Evolutionary conservation across 2,329 filamentous ascomycete genomes (phyloP), one percentile per base, ranked within the genome.

Genomic region (Leptodontidium sp.): DNA sequence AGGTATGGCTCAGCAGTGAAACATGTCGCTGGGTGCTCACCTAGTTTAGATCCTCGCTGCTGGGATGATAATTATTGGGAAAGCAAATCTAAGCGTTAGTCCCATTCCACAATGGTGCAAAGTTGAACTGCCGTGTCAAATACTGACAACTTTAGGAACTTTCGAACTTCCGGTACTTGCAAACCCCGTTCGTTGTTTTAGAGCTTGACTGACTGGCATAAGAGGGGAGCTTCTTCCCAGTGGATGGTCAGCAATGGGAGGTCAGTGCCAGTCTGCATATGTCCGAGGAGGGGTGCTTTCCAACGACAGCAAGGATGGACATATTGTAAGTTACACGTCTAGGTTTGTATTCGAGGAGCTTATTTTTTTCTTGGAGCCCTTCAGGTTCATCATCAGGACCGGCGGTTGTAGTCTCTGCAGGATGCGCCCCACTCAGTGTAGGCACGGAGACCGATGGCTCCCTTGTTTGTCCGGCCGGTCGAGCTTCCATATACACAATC

Each of bases 391-490:
- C 63, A 17, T 14, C 63, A 11, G 63, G 63, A 24, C 45, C 35
- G 3, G 63, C 63, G 11, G 50, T 58, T 7, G 63, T 6, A 2
- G 35, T 65, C 4, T n/a, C 63, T 3, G 63, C 63, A 14, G 63
- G 63, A 6, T 65, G 11, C 38, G 14, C 35, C 5, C 63, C 63
- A 17, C 24, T 65, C 2, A 4, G 50, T 4, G 7, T 65, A 2
- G 52, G 50, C 14, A 58, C 50, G 14, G 63, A 65, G 32, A 58
- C 63, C 2, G 63, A 65, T 58, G 63, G 63, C 12, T 65, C 63
- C 32, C 17, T 47, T 32, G n/a, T 58, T 24, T 26, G 35, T 15
- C 63, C 63, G 2, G 50, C 63, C 4, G n/a, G 8, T n/a, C 38
- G 63, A 21, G 63, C 63, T 12, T 11, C 50, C 1, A 2, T 65